These are phyloP conservation scores for Periconia digitata DNA, from an alignment of 2,329 filamentous ascomycete species.

Conservation along the genomic window DNA sequence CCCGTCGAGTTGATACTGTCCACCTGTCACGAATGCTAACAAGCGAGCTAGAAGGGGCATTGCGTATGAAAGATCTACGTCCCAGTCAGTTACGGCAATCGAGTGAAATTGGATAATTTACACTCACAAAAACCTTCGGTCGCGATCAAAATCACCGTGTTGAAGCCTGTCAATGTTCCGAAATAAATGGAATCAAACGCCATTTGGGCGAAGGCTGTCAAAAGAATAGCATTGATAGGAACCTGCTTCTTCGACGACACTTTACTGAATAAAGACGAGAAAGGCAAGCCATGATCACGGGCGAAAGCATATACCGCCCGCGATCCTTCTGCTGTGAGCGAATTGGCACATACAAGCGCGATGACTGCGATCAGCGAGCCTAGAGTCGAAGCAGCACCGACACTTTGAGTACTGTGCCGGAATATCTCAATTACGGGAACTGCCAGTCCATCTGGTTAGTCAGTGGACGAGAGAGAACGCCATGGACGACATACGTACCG, in stretches of 20 bases:
- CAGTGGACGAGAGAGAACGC: too few species aligned
- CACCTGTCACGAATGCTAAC: slow-evolving; percentile 48
- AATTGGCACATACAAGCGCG: slow-evolving; percentile 49
- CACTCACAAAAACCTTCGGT: slow-evolving; percentile 58
- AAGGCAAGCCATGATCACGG: slow-evolving; percentile 57
- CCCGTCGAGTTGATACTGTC: slow-evolving; percentile 47
- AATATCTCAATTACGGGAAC: slow-evolving; percentile 58
- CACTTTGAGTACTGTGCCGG: slow-evolving; percentile 51
- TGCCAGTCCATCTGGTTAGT: too few species aligned
- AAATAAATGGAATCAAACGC: slow-evolving; percentile 59
- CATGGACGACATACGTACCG: too few species aligned
- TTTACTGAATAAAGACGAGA: slow-evolving; percentile 50
- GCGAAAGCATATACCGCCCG: slow-evolving; percentile 52
- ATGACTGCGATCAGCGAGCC: slow-evolving; percentile 54
- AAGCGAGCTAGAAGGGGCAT: slow-evolving; percentile 57
- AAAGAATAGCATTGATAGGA: slow-evolving; percentile 53
- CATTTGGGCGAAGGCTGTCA: slow-evolving; percentile 53
- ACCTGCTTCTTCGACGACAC: slow-evolving; percentile 51
- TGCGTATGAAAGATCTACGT: slow-evolving; percentile 57
- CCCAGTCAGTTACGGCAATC: slow-evolving; percentile 1
- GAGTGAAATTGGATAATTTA: not conserved
- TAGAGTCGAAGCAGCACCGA: slow-evolving; percentile 49
- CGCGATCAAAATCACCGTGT: slow-evolving; percentile 59
- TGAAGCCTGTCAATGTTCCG: slow-evolving; percentile 57
- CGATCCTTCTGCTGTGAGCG: slow-evolving; percentile 52